A percentile compares a stretch with the other conserved stretches of the same genome.
Evolutionary conservation across 139 green algal genomes (phyloP).

Genomic region (Asterochloris erici): DNA sequence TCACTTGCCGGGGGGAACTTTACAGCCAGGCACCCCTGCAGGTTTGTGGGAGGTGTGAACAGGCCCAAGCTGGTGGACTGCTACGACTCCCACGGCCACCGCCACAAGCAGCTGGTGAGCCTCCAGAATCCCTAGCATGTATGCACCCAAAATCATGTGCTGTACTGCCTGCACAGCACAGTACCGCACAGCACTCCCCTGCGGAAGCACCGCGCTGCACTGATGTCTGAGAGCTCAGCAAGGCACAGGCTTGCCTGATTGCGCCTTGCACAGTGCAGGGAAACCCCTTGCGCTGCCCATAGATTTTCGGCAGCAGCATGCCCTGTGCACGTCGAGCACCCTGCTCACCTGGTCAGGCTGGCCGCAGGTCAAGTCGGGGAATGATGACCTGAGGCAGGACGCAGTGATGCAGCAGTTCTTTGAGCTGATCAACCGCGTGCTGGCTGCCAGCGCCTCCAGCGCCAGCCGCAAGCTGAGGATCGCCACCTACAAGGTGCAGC

Average conservation of each 20-base stretch:
- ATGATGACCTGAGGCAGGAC: constrained; percentile 89
- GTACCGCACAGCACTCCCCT: background rate
- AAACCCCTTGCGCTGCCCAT: no score
- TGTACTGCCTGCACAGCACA: background rate
- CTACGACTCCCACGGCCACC: constrained; percentile 43
- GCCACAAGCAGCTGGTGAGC: constrained; percentile 50
- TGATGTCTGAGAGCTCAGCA: background rate
- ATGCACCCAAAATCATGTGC: background rate
- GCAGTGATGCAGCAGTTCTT: constrained; percentile 99
- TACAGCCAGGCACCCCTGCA: constrained; percentile 18
- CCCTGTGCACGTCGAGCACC: no score
- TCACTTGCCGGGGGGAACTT: no score
- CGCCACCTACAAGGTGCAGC: constrained; percentile 71
- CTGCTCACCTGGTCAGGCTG: constrained; percentile 6
- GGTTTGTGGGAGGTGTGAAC: constrained; percentile 83
- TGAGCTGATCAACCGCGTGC: constrained; percentile 76
- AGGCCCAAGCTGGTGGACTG: constrained; percentile 73
- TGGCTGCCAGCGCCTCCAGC: constrained; percentile 49
- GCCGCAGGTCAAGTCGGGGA: constrained; percentile 57
- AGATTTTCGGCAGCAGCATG: no score
- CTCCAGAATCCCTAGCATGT: no score
- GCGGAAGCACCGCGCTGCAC: background rate
- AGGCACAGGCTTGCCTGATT: no score
- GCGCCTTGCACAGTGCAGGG: no score
- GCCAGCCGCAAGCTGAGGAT: constrained; percentile 63